Evolutionary conservation across 352 stramenopile genomes (phyloP), one percentile per base, ranked within the genome.

Genomic region (Globisporangium megalacanthum): DNA sequence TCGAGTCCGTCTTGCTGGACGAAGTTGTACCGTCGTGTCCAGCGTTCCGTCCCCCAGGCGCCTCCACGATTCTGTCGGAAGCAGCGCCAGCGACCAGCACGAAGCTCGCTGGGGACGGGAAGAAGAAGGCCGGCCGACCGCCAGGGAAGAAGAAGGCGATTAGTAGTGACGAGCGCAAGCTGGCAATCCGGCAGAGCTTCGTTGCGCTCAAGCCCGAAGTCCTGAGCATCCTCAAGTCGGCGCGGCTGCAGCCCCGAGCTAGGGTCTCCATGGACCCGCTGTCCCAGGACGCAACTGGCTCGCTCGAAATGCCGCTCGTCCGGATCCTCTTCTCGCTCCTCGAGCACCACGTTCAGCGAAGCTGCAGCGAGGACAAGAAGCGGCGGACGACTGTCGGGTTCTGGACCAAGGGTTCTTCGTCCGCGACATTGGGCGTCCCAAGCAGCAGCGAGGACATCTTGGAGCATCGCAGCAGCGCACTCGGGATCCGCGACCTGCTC

Each of bases 1-100:
- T 86, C 3, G 76, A 86, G 60, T 63, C 66, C 3, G 61, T 75
- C 20, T 49, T 86, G 33, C 37, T 77, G 1, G 69, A 82, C 6
- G 67, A 77, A 1, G 31, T 73, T 29, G 29, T 80, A 9, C 39
- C 59, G 14, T 54, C 42, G 14, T 70, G 69, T 19, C 60, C 49
- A 9, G 59, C 61, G 11, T 82, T 82, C 50, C 42, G 54, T 4
- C 62, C 72, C n/a, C 71, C 69, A n/a, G 64, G 64, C 0, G 42
- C 44, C 22, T 19, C 41, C 7, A 61, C 46, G 1, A 14, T 61
- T 2, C 54, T 57, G 13, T 20, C 49, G 36, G 44, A 61, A 31
- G 19, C 31, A n/a, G 8, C 15, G 42, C 45, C 41, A 15, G 9
- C 31, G 15, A 13, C 10, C 35, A 31, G 22, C 3, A 50, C 29